Evolutionary conservation across 2,329 filamentous ascomycete genomes (phyloP), one percentile per base, ranked within the genome.

Genomic region (Xylaria sp.): DNA sequence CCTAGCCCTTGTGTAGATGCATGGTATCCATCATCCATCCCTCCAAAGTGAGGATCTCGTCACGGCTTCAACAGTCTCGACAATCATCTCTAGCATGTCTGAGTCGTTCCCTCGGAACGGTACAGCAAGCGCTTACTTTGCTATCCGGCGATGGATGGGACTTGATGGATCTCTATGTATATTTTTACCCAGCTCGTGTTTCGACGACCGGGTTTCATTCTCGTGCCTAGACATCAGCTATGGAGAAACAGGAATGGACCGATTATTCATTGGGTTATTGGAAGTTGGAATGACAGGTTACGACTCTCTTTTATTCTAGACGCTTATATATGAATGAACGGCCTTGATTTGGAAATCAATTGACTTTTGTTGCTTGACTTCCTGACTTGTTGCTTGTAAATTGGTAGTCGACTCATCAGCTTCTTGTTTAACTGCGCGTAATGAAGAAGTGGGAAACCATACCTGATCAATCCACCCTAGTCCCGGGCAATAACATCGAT

Each of bases 251-350:
- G 4, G 25, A n/a, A 48, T 31, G n/a, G 12, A 58, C 18, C 34
- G 44, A 31, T 31, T n/a, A 10, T 46, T n/a, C n/a, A n/a, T 20
- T 60, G 57, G 44, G 37, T n/a, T 31, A n/a, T 20, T 60, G 57
- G 44, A 50, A 23, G 57, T n/a, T 60, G 57, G 34, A 52, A 52
- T 52, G 23, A 50, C 18, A 34, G 23, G 54, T 52, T 52, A 58
- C n/a, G 55, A 59, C 23, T 65, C 31, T 58, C 62, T 51, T 65
- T 59, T 55, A 39, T 56, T 28, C 50, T 57, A 37, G 58, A 61
- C 31, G 51, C 37, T 46, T 65, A 41, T 57, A 65, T 52, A 28
- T 28, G 54, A 59, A 65, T 52, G 44, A 23, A 57, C 31, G 20
- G 20, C 12, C 39, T 57, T 23, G 31, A 50, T 12, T 25, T 48